Base-by-base conservation (phyloP, 352 stramenopile species). In the Globisporangium barbulae region DNA sequence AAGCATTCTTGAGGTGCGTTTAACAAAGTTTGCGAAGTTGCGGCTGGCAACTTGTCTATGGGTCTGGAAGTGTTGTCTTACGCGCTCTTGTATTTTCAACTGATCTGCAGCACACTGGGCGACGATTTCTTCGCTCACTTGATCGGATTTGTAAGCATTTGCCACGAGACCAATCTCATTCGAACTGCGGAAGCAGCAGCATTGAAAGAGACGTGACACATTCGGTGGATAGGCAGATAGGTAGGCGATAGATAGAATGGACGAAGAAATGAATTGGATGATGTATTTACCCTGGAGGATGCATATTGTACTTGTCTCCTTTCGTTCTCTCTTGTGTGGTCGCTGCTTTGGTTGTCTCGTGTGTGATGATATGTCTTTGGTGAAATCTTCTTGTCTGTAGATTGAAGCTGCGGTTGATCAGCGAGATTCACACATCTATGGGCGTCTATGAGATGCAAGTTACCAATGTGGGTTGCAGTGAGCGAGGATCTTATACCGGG, bases 1-100 rank as follows among this genome's bases (percentile, higher is more conserved):
- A 99, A 86, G 90, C 92, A 5, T 90, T 98, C 65, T 74, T 99
- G 52, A 85, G 90, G 83, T 94, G 67, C 17, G 69, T 65, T 15
- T 4, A 44, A 47, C 31, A 21, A 37, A 15, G 13, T n/a, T 47
- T 61, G 59, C 5, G 31, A 15, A 33, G 33, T 3, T 22, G 19
- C 15, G 22, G 28, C 4, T 42, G 37, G 17, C 2, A 19, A 12
- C 9, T 63, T 70, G 66, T 58, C 53, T 12, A 8, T 25, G 25
- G 25, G 8, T 64, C 28, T 22, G 12, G 1, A 52, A 21, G 55
- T 30, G 25, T 33, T 9, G 19, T 5, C 6, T 63, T 7, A n/a
- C 42, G 58, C 30, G 59, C 45, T n/a, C 39, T 25, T 35, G 25
- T 28, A 28, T 28, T 15, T 41, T 10, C 3, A 2, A 35, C n/a